Conservation (phyloP, 139 green algal genomes). For the Closterium sp. region DNA sequence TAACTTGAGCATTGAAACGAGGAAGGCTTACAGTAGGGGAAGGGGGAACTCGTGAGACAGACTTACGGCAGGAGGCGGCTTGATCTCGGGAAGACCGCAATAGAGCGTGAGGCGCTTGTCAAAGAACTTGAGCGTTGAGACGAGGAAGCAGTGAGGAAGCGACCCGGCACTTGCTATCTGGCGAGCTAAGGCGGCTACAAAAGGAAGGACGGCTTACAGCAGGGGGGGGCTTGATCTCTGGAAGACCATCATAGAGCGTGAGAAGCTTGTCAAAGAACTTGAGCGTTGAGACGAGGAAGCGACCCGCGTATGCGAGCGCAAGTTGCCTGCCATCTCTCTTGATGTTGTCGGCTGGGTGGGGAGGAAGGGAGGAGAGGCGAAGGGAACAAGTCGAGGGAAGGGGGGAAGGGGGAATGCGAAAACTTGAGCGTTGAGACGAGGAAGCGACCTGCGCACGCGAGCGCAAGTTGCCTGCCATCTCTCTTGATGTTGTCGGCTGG, state of each 20-base stretch:
- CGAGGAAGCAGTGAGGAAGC: no score
- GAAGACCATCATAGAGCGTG: slow-evolving; percentile 32
- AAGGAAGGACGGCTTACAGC: no score
- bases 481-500: slow-evolving; percentile 32
- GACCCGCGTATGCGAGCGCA: slow-evolving; percentile 8
- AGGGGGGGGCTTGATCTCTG: slow-evolving; percentile 19
- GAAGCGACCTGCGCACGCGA: slow-evolving; percentile 6
- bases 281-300: slow-evolving; percentile 9
- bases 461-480: background rate
- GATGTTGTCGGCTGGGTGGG: slow-evolving; percentile 26
- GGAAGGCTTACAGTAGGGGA: no score
- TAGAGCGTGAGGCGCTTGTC: slow-evolving; percentile 29
- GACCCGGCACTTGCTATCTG: no score
- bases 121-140: background rate
- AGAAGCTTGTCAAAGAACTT: slow-evolving; percentile 21
- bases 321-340: background rate
- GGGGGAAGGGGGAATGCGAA: background rate
- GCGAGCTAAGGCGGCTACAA: no score
- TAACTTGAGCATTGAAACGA: no score
- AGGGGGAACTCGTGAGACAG: no score
- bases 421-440: background rate
- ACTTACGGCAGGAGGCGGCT: slow-evolving; percentile 3
- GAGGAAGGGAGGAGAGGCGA: background rate
- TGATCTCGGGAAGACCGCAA: slow-evolving; percentile 21
- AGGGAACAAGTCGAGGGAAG: no score